These are phyloP conservation scores for Coemansia sp. DNA, from an alignment of 192 early-diverging fungal genomes.

Conservation along the genomic window DNA sequence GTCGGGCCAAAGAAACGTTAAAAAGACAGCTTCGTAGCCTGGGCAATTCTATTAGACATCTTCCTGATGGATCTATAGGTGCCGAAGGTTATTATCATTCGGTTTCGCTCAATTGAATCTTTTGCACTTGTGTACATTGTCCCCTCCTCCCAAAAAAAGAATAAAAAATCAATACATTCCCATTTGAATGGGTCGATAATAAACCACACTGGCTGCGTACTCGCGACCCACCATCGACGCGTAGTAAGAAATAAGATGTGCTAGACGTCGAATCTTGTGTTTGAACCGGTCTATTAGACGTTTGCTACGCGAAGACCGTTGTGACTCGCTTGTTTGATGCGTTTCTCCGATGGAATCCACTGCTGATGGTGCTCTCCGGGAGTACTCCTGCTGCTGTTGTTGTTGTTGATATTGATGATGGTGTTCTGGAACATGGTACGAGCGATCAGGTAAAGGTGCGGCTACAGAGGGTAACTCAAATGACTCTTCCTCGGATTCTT, in stretches of 20 bases:
- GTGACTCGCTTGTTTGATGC: neutral
- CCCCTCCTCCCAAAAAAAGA: no score
- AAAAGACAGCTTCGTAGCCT: slow-evolving; percentile 21
- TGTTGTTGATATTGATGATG: neutral
- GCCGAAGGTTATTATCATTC: neutral
- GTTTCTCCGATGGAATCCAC: neutral
- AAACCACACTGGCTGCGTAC: slow-evolving; percentile 11
- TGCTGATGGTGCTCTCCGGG: no score
- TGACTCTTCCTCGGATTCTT: slow-evolving; percentile 23
- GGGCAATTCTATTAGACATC: slow-evolving; percentile 10
- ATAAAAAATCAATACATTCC: slow-evolving; percentile 22
- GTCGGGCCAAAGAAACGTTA: slow-evolving; percentile 31
- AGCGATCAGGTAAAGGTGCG: neutral
- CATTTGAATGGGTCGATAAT: slow-evolving; percentile 30
- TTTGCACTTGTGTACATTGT: slow-evolving; percentile 3
- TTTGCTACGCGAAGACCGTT: slow-evolving; percentile 12
- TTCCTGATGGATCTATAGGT: slow-evolving; percentile 9
- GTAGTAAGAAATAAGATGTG: slow-evolving; percentile 31
- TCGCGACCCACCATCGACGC: slow-evolving; percentile 11
- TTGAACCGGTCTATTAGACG: neutral
- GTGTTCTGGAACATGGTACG: neutral
- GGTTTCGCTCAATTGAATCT: neutral
- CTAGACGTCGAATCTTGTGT: slow-evolving; percentile 16
- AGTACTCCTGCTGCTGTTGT: neutral
- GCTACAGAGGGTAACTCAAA: neutral